These are phyloP conservation scores for Leucocoprinus leucothites DNA, from an alignment of 768 basidiomycete species.

Conservation along the genomic window DNA sequence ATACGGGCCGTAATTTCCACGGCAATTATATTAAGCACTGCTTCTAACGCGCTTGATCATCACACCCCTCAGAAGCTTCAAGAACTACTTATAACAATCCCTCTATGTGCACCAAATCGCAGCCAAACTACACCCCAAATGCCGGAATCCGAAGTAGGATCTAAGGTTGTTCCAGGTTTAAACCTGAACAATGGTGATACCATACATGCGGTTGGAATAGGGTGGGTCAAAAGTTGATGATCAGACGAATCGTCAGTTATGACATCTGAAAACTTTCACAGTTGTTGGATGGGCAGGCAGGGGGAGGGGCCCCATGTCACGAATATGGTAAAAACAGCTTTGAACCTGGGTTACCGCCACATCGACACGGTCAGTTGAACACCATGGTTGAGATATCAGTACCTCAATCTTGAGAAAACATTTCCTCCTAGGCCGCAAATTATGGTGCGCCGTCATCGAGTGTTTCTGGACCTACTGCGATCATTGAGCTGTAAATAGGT, in stretches of 20 bases:
- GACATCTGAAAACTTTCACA: neutral
- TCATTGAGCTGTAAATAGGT: conserved; percentile 14
- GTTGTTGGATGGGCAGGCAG: conserved; percentile 30
- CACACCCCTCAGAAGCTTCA: neutral
- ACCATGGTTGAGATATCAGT: neutral
- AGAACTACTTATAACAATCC: neutral
- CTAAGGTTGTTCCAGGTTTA: neutral
- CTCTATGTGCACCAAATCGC: neutral
- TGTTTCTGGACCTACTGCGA: neutral
- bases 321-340: conserved; percentile 20
- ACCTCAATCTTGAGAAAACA: neutral
- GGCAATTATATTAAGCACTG: too few relatives aligned
- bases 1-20: too few relatives aligned
- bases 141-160: neutral
- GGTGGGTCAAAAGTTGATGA: conserved; percentile 18
- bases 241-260: neutral
- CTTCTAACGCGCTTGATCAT: neutral
- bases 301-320: conserved; percentile 24
- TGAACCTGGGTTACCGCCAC: conserved; percentile 30
- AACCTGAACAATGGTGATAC: conserved; percentile 22
- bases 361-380: conserved; percentile 27
- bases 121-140: neutral
- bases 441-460: conserved; percentile 1
- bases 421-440: conserved; percentile 6
- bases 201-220: conserved; percentile 26